Evolutionary conservation across 1,284 basidiomycete species (phyloP), one percentile per base, ranked within the genome.

Genomic region (Coriolopsis trogii): DNA sequence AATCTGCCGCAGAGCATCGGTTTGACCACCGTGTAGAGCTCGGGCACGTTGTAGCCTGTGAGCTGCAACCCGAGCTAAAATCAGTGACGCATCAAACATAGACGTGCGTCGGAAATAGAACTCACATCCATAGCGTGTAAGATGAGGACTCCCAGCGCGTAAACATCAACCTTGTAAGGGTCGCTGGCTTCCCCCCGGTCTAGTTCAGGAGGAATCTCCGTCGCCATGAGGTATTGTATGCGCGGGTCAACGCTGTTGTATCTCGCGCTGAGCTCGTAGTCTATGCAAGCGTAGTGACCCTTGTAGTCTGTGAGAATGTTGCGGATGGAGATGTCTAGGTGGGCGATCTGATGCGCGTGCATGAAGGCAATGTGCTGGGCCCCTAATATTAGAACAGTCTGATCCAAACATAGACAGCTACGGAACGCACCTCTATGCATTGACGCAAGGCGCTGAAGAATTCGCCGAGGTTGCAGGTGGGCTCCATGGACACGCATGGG

Each of bases 121-220:
- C 73, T 46, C 66, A 86, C 87, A 69, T 87, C 79, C 69, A 81
- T 83, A 39, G 81, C 80, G 33, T 80, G 77, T 40, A 87, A 65
- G 30, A 89, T 80, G 6, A 88, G 70, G 13, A 86, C 71, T 16
- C 74, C 87, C 23, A 89, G 66, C 12, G 85, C 83, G 81, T 84
- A 89, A 3, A 89, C 76, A 60, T 89, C 87, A 7, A 85, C 72
- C 67, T 87, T 87, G 67, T 79, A 89, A 5, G 85, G 83, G 66
- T 87, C 78, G 38, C 72, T 70, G 43, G 64, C 64, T 39, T 74
- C 76, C 23, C 75, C 77, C 18, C 65, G 64, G 59, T 84, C 84
- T 41, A 80, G 77, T 65, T 90, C 87, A 9, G 87, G 87, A n/a
- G 87, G 84, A 15, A 84, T 60, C 52, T 89, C 87, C 16, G 84